Evolutionary conservation across 164 flowering plant genomes (phyloP), one percentile per base, ranked within the genome.

Genomic region (Vitis rupestris): DNA sequence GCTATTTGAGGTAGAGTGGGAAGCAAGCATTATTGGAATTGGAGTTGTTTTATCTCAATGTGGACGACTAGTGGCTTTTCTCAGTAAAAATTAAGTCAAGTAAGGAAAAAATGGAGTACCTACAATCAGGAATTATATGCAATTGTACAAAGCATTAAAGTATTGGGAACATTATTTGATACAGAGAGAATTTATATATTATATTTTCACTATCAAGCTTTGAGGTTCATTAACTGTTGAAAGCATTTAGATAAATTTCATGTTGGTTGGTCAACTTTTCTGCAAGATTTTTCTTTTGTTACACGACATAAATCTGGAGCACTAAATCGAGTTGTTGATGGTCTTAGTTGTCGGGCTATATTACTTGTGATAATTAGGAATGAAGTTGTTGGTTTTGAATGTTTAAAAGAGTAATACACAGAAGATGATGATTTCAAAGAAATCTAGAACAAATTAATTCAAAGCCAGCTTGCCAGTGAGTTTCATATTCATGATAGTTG

Each of bases 301-400:
- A 53, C 52, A 15, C 12, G 23, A 7, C 63, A 58, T 30, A 59
- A 68, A 13, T 51, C 63, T 23, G 54, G 11, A 8, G 17, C 56
- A 8, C 8, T 58, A 16, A 15, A 47, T 59, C 23, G 8, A 8
- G 53, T 49, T 3, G 54, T 52, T 0, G 37, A 68, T 29, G 64
- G 9, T 16, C 49, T 69, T 47, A 58, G 48, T 27, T 17, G 27
- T 10, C 58, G 27, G 16, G 11, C 27, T 37, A 1, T 8, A n/a
- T 29, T 71, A 17, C 17, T 65, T n/a, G 27, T 50, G 8, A 58
- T 44, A 10, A 27, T 64, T 55, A 3, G 16, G 4, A n/a, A 9
- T 47, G 50, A 58, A 31, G 51, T 65, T 6, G 57, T 65, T 8
- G 74, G 74, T 10, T 71, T 71, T 71, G 63, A 71, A 4, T 60